Evolutionary conservation across 148 eudicot genomes (phyloP).

Genomic region (Rhododendron kiyosumense): DNA sequence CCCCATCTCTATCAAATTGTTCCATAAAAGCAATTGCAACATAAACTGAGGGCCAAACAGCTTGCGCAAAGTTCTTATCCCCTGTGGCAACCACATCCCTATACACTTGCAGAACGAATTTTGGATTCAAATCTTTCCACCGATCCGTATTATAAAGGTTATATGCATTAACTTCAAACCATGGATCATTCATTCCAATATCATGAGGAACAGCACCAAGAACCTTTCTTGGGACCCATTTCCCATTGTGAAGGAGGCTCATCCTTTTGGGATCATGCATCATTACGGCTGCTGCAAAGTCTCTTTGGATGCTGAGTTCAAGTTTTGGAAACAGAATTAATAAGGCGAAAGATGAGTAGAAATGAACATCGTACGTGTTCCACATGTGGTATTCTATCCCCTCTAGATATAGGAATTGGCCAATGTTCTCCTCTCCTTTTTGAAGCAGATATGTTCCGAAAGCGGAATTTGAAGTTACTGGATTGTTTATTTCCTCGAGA

Average conservation of each 20-base stretch:
- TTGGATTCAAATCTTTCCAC: conserved; percentile 69
- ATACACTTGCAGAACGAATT: conserved; percentile 25
- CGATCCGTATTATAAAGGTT: conserved; percentile 69
- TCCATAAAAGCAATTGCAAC: conserved; percentile 67
- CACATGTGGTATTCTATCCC: conserved; percentile 94
- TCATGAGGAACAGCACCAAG: conserved; percentile 98
- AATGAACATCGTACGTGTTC: conserved; percentile 97
- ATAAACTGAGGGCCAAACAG: conserved; percentile 97
- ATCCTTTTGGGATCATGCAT: conserved; percentile 87
- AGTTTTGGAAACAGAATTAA: conserved; percentile 78
- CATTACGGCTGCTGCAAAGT: conserved; percentile 88
- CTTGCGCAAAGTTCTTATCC: conserved; percentile 65
- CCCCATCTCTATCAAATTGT: conserved; percentile 88
- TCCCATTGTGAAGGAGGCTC: conserved; percentile 65
- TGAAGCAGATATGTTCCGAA: conserved; percentile 68
- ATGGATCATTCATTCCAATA: conserved; percentile 87
- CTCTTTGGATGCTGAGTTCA: conserved; percentile 89
- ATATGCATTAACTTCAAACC: conserved; percentile 89
- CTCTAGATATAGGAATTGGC: conserved; percentile 85
- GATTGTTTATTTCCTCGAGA: conserved; percentile 52
- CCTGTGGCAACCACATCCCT: conserved; percentile 79
- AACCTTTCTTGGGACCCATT: conserved; percentile 63
- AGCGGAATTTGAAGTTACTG: conserved; percentile 59
- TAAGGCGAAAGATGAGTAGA: conserved; percentile 84
- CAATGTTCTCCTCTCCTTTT: conserved; percentile 79